Evolutionary conservation across 768 basidiomycete species (phyloP).

Genomic region (Lentinula lateritia): DNA sequence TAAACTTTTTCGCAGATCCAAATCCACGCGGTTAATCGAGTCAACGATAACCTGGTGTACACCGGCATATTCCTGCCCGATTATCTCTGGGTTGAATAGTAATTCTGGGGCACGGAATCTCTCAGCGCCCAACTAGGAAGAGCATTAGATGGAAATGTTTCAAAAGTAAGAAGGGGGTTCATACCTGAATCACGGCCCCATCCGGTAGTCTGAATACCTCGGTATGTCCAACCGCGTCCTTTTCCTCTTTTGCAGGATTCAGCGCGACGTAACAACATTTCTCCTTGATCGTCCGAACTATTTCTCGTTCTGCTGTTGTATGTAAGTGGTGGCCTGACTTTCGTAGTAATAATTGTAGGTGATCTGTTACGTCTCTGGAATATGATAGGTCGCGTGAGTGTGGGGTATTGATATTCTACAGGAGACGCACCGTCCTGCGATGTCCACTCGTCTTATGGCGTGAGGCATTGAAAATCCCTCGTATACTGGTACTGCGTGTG

Average conservation of each 20-base stretch:
- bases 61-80: constrained; percentile 94
- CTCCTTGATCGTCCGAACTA: constrained; percentile 96
- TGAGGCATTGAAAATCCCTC: constrained; percentile 99
- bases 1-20: constrained; percentile 91
- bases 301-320: constrained; percentile 95
- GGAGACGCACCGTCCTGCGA: constrained; percentile 80
- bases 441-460: constrained; percentile 92
- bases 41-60: constrained; percentile 99
- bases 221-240: constrained; percentile 67
- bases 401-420: background rate
- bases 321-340: constrained; percentile 94
- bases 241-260: constrained; percentile 93
- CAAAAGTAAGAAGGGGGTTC: background rate
- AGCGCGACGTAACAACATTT: constrained; percentile 95
- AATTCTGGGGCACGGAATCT: constrained; percentile 97
- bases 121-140: constrained; percentile 78
- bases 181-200: constrained; percentile 86
- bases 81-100: constrained; percentile 93
- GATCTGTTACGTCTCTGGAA: constrained; percentile 89
- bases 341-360: constrained; percentile 88
- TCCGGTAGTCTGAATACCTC: constrained; percentile 95
- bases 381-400: constrained; percentile 1
- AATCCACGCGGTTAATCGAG: constrained; percentile 92
- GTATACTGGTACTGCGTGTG: constrained; percentile 97
- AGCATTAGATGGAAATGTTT: constrained; percentile 6